phyloP scores from a whole-genome alignment of 345 rosid genomes.

The Camelina laxa region DNA sequence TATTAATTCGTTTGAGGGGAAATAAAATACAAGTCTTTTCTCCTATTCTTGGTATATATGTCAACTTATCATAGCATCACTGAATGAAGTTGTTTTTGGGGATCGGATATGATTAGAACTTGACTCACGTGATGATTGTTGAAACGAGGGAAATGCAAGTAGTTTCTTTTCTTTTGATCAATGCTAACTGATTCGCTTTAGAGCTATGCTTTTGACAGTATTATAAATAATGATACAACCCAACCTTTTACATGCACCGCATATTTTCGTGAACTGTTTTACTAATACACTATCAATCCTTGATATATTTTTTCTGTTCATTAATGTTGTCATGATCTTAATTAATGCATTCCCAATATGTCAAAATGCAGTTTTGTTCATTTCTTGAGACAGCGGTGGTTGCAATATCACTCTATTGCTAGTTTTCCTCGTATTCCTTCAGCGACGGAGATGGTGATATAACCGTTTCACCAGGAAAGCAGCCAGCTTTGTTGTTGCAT shows the following conservation, averaged over 20 bases:
- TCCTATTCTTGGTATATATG: slow-evolving; percentile 65
- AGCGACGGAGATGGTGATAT: slow-evolving; percentile 58
- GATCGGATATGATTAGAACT: slow-evolving; percentile 7
- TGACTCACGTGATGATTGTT: not conserved
- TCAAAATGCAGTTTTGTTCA: slow-evolving; percentile 71
- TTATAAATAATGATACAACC: not conserved
- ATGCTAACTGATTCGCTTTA: not conserved
- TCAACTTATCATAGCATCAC: slow-evolving; percentile 23
- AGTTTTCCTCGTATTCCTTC: slow-evolving; percentile 69
- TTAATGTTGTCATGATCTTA: not conserved
- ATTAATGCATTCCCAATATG: slow-evolving; percentile 10
- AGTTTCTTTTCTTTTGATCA: not conserved
- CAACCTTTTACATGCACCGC: not conserved
- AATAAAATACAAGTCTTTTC: no score
- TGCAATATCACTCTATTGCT: slow-evolving; percentile 60
- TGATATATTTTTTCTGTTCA: not conserved
- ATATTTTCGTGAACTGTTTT: not conserved
- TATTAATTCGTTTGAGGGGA: no score
- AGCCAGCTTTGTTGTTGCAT: slow-evolving; percentile 65
- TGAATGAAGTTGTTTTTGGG: slow-evolving; percentile 11
- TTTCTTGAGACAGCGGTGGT: slow-evolving; percentile 78
- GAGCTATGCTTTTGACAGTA: not conserved
- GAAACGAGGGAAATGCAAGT: not conserved
- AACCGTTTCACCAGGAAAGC: slow-evolving; percentile 68
- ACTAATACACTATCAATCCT: not conserved